Conservation (phyloP, 352 stramenopile species). For the Phytophthora fragariae region DNA sequence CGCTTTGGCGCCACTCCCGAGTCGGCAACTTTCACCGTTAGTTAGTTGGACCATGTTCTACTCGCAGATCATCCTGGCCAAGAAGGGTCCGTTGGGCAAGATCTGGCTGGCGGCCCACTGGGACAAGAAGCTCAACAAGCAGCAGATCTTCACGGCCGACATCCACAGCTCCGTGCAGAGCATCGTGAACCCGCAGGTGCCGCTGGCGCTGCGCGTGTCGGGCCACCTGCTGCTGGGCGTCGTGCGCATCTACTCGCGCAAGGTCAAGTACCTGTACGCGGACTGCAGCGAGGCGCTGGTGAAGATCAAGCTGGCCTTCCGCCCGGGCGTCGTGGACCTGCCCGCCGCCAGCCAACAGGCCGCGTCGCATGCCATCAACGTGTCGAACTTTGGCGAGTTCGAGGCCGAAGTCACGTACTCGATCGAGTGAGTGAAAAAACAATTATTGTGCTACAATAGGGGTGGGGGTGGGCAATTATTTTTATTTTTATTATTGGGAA, state of each 20-base stretch:
- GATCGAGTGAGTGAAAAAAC: slow-evolving; percentile 68
- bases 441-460: too few species aligned
- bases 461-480: background rate
- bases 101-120: slow-evolving; percentile 99
- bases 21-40: background rate
- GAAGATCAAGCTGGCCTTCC: slow-evolving; percentile 99
- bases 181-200: slow-evolving; percentile 97
- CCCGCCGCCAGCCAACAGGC: slow-evolving; percentile 71
- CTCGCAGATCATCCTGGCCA: slow-evolving; percentile 99
- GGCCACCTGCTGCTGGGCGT: slow-evolving; percentile 98
- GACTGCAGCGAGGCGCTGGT: slow-evolving; percentile 99
- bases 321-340: slow-evolving; percentile 82
- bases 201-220: slow-evolving; percentile 97
- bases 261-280: slow-evolving; percentile 98
- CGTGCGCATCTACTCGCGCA: slow-evolving; percentile 98
- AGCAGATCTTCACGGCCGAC: slow-evolving; percentile 98
- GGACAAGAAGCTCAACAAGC: slow-evolving; percentile 99
- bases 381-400: slow-evolving; percentile 88
- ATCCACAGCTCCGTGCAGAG: slow-evolving; percentile 96
- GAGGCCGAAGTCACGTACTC: slow-evolving; percentile 86
- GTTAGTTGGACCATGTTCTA: slow-evolving; percentile 92
- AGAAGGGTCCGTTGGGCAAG: slow-evolving; percentile 99
- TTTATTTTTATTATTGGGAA: slow-evolving; percentile 5
- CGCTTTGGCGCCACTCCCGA: background rate
- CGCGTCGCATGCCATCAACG: slow-evolving; percentile 82